Evolutionary conservation across 352 stramenopile species (phyloP).

Genomic region (Albugo laibachii): DNA sequence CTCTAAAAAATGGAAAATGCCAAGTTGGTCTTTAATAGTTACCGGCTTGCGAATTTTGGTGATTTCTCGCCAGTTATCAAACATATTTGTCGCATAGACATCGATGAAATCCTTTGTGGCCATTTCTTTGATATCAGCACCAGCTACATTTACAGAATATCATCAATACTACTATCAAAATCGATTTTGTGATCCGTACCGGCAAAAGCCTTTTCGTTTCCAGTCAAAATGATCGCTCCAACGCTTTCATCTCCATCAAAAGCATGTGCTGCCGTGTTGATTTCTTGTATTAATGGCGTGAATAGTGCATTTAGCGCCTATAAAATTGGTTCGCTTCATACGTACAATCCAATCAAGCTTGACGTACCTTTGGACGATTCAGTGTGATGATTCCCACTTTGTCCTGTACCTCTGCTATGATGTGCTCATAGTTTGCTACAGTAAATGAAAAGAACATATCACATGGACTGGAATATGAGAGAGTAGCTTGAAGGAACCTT

Average conservation of each 20-base stretch:
- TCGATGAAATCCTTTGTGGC: slow-evolving; percentile 82
- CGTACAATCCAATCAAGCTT: background rate
- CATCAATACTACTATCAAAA: background rate
- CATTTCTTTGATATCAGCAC: slow-evolving; percentile 97
- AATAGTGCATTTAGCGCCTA: slow-evolving; percentile 93
- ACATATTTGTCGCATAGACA: slow-evolving; percentile 92
- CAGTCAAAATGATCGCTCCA: slow-evolving; percentile 91
- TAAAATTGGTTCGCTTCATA: background rate
- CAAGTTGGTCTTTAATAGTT: slow-evolving; percentile 12
- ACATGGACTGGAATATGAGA: background rate
- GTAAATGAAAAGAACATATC: background rate
- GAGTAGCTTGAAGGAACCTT: background rate
- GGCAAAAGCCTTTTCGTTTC: slow-evolving; percentile 92
- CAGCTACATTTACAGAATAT: slow-evolving; percentile 21
- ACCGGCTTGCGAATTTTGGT: slow-evolving; percentile 87
- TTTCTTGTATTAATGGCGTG: slow-evolving; percentile 85
- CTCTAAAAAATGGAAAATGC: background rate
- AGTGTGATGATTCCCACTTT: slow-evolving; percentile 91
- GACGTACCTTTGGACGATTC: slow-evolving; percentile 85
- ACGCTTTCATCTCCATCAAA: slow-evolving; percentile 88
- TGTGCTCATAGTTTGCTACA: slow-evolving; percentile 70
- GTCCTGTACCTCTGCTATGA: slow-evolving; percentile 65
- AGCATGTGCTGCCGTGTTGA: slow-evolving; percentile 83
- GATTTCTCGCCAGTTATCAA: slow-evolving; percentile 91
- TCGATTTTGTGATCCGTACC: slow-evolving; percentile 8